Evolutionary conservation across 257 asterid species (phyloP).

Genomic region (Solanum virginianum): DNA sequence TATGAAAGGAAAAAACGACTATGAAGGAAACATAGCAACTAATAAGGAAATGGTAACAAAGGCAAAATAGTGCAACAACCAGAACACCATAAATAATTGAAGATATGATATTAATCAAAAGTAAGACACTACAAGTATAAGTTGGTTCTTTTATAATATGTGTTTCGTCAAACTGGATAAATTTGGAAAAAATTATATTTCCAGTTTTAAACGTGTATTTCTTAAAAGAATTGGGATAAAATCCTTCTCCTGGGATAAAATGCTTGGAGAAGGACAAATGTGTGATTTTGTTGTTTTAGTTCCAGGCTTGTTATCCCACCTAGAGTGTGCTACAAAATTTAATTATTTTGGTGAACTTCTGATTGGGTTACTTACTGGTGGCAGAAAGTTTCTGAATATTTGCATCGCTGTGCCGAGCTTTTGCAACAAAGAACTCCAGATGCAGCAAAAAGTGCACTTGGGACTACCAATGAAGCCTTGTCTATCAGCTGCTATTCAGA

Average conservation of each 20-base stretch:
- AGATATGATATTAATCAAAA: neutral
- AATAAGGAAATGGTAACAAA: neutral
- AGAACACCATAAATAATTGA: neutral
- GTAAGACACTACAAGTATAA: neutral
- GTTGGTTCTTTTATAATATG: neutral
- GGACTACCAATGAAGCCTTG: slow-evolving; percentile 46
- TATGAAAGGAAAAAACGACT: neutral
- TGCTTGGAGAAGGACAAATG: neutral
- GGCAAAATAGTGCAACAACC: neutral
- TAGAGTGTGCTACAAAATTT: neutral
- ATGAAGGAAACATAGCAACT: neutral
- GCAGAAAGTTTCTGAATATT: slow-evolving; percentile 59
- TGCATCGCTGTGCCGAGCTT: slow-evolving; percentile 35
- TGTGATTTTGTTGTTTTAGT: neutral
- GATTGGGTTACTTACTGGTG: slow-evolving; percentile 2
- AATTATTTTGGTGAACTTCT: neutral
- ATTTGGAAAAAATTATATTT: neutral
- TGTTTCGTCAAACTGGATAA: neutral
- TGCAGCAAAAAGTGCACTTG: slow-evolving; percentile 49
- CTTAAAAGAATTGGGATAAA: neutral
- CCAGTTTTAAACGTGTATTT: neutral
- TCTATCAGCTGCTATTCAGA: slow-evolving; percentile 67
- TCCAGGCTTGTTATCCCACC: neutral
- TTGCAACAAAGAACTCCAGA: slow-evolving; percentile 50
- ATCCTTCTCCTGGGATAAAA: neutral